phyloP scores from a whole-genome alignment of 192 early-diverging fungal species.

The Umbelopsis sp. region DNA sequence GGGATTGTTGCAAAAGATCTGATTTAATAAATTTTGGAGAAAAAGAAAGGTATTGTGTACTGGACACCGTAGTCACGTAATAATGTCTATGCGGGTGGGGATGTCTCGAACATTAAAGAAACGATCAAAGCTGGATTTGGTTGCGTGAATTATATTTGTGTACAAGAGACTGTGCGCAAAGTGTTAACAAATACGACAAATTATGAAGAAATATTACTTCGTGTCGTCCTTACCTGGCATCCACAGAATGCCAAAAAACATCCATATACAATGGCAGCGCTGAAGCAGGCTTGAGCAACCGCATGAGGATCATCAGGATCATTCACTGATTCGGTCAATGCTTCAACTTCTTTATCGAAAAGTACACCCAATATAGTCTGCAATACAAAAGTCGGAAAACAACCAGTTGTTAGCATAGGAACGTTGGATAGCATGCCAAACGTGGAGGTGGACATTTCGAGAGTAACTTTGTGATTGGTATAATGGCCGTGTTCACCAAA shows the following conservation, averaged over 20 bases:
- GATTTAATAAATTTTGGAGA: neutral
- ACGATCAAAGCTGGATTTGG: conserved; percentile 40
- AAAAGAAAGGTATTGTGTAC: conserved; percentile 6
- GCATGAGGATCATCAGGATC: conserved; percentile 52
- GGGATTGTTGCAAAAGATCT: neutral
- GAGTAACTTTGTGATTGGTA: too few species aligned
- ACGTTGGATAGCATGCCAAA: neutral
- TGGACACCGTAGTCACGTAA: neutral
- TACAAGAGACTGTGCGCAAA: conserved; percentile 28
- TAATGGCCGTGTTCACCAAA: too few species aligned
- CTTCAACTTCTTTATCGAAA: conserved; percentile 49
- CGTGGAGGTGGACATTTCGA: neutral
- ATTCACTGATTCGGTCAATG: conserved; percentile 46
- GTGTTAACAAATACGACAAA: neutral
- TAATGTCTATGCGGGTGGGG: neutral
- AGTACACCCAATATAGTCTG: conserved; percentile 45
- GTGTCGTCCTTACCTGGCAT: conserved; percentile 45
- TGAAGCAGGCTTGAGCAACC: conserved; percentile 52
- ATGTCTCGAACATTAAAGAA: neutral
- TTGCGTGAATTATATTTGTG: conserved; percentile 43
- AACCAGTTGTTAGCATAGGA: neutral
- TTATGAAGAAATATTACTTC: neutral
- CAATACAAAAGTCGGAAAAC: neutral
- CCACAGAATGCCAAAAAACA: conserved; percentile 55
- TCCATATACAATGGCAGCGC: conserved; percentile 51